Base-by-base conservation (phyloP, 2,329 filamentous ascomycete genomes). In the Pseudomassariella vexata region DNA sequence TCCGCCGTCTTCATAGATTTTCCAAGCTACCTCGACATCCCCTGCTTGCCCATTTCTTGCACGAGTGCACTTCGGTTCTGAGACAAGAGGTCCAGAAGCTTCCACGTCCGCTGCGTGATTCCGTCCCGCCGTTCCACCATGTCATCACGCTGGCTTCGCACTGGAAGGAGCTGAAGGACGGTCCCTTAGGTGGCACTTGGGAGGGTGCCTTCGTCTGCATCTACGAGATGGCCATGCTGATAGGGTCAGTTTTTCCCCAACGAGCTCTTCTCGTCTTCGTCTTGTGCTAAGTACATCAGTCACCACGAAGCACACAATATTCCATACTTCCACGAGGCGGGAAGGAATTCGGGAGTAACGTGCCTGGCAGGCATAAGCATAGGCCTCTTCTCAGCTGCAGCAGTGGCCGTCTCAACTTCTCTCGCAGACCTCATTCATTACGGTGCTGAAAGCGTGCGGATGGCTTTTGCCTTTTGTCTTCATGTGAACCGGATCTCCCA, bases 81-180 rank as follows among this genome's bases (percentile, higher is more conserved):
- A 29, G 16, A 29, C 8, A 29, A 12, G 27, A 19, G n/a, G 27
- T 29, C 5, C 27, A 20, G 17, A 29, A 29, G 27, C 27, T 29
- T 9, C 27, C 27, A n/a, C 27, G 27, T 9, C 9, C 9, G 8
- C 27, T 18, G 27, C 27, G 27, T 19, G 17, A 20, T 10, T 20
- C 19, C 16, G 27, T 29, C 17, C 27, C 27, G 9, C 27, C 27
- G 9, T 29, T 29, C 27, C 5, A 19, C 16, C 16, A 29, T 29
- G 27, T 20, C 17, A 14, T 14, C 11, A 26, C 24, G 24, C 11
- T 26, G 11, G 24, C 14, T 9, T 26, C 24, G 9, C 6, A 26
- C 14, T 26, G 24, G 24, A 16, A 26, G n/a, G 10, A 6, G 6
- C 11, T 26, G 24, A 12, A 16, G 7, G 17, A 26, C 24, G 24